phyloP scores from a whole-genome alignment of 768 basidiomycete genomes.

The Mycena haematopus region DNA sequence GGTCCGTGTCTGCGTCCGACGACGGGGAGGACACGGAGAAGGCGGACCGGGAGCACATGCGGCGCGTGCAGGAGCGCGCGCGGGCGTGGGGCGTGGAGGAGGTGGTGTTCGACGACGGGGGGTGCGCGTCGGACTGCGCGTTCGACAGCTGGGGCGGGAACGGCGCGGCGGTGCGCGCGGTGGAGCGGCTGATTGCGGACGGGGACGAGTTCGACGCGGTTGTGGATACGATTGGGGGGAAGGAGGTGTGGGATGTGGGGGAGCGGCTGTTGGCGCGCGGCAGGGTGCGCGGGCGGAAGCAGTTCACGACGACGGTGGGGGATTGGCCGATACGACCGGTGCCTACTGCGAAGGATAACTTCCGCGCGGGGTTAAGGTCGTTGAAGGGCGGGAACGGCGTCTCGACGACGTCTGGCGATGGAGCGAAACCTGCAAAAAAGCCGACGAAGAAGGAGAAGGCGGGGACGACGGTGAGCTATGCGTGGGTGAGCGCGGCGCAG shows the following conservation, averaged over 20 bases:
- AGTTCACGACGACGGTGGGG: slow-evolving; percentile 85
- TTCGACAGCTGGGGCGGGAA: slow-evolving; percentile 43
- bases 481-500: slow-evolving; percentile 81
- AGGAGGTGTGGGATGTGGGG: slow-evolving; percentile 78
- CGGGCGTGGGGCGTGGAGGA: slow-evolving; percentile 79
- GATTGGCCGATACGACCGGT: slow-evolving; percentile 69
- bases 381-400: slow-evolving; percentile 36
- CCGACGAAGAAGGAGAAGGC: slow-evolving; percentile 33
- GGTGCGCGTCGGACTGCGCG: slow-evolving; percentile 25
- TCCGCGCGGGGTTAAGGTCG: slow-evolving; percentile 74
- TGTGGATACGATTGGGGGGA: slow-evolving; percentile 84
- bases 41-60: slow-evolving; percentile 51
- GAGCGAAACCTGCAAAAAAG: slow-evolving; percentile 15
- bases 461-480: slow-evolving; percentile 63
- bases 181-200: slow-evolving; percentile 57
- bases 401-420: slow-evolving; percentile 3
- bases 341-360: slow-evolving; percentile 74
- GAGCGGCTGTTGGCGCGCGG: slow-evolving; percentile 58
- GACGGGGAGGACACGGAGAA: slow-evolving; percentile 40
- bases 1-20: slow-evolving; percentile 31
- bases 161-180: slow-evolving; percentile 55
- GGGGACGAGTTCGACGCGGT: slow-evolving; percentile 78
- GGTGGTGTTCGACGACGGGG: slow-evolving; percentile 71
- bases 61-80: slow-evolving; percentile 57
- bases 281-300: slow-evolving; percentile 41